Evolutionary conservation across 805 yeast genomes (phyloP), one percentile per base, ranked within the genome.

Genomic region (Lachancea quebecensis): DNA sequence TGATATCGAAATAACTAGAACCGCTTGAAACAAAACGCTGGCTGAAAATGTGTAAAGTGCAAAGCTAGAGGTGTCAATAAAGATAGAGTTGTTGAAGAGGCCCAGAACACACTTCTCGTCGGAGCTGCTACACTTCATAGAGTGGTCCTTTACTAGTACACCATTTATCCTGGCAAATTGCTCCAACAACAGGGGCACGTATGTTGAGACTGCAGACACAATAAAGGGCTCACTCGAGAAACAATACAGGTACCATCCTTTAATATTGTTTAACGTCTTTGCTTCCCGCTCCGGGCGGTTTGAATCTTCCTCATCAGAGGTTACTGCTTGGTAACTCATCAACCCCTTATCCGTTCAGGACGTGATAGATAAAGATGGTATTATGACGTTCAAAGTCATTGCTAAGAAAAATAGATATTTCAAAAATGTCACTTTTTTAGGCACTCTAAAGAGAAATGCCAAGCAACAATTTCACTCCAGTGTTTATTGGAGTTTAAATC

Each of bases 161-260:
- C 88, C 91, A 57, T 81, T 84, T 37, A 74, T 77, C 17, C 89
- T 70, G 0, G 90, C 95, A 48, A 81, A 72, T 53, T 81, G 83
- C 50, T 85, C 89, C 28, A 85, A 64, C 6, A 85, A 60, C 14
- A 85, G 63, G 0, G 93, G 93, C 5, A 85, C 82, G 59, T 82
- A 85, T 0, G 91, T 83, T 0, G 90, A 82, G 5, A 85, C 82
- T 2, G 84, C 89, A 34, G 86, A 79, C 7, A 85, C 93, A 3
- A 83, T 74, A 57, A 84, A 85, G 0, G 93, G 93, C 59, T 85
- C 95, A 16, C 85, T 78, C 1, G 90, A 89, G 74, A 85, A 81
- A 2, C 82, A 70, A 51, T 79, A 81, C 6, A 81, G 66, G 57
- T 79, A 79, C 90, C 90, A 78, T 3, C 90, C 91, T 31, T 70